Conservation (phyloP, 768 basidiomycete genomes). For the Suillus placidus region DNA sequence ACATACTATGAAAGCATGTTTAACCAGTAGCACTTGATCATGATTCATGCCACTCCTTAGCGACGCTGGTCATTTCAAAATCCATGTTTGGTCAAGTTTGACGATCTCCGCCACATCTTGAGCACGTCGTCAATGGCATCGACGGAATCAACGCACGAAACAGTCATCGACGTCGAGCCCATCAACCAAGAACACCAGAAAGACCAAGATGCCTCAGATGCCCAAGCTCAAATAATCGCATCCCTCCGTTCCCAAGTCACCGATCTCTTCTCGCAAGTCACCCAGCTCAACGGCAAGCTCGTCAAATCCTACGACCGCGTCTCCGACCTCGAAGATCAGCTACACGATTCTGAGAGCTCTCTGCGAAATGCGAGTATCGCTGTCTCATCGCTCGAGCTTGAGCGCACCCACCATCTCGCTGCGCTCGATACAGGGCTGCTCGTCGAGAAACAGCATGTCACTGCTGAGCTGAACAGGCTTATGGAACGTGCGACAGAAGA, state of each 20-base stretch:
- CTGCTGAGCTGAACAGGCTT: slow-evolving; percentile 85
- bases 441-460: slow-evolving; percentile 91
- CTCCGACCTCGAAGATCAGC: slow-evolving; percentile 89
- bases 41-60: no score
- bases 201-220: slow-evolving; percentile 50
- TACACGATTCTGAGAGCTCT: slow-evolving; percentile 67
- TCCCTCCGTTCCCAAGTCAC: slow-evolving; percentile 81
- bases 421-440: slow-evolving; percentile 89
- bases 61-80: neutral
- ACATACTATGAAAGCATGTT: neutral
- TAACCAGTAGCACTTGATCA: neutral
- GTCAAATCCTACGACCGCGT: slow-evolving; percentile 90
- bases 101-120: neutral
- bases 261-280: slow-evolving; percentile 88
- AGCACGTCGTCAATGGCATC: slow-evolving; percentile 7
- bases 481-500: slow-evolving; percentile 97
- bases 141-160: slow-evolving; percentile 1
- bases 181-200: slow-evolving; percentile 16
- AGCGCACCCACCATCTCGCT: slow-evolving; percentile 84
- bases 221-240: slow-evolving; percentile 81
- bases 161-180: slow-evolving; percentile 16
- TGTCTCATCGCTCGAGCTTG: slow-evolving; percentile 79
- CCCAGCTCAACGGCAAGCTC: slow-evolving; percentile 89
- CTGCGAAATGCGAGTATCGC: slow-evolving; percentile 63
- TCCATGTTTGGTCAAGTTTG: slow-evolving; percentile 8